Evolutionary conservation across 208 protist genomes (phyloP).

Genomic region (Trypanosoma melophagium): DNA sequence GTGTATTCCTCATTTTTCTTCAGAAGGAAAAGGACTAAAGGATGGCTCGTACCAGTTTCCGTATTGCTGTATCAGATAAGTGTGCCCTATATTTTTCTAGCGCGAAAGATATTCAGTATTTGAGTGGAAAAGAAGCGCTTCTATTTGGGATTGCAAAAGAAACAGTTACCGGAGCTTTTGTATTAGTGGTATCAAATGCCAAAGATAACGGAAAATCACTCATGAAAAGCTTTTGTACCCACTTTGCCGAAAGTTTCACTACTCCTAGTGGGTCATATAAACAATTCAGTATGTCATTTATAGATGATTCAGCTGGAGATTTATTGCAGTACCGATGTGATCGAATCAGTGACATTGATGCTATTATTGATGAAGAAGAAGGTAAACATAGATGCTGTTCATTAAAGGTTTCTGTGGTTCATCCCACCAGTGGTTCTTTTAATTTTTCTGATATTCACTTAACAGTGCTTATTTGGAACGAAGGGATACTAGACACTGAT

Average conservation of each 20-base stretch:
- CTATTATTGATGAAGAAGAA: constrained; percentile 53
- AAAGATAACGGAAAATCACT: constrained; percentile 31
- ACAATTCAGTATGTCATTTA: constrained; percentile 61
- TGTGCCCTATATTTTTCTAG: constrained; percentile 2
- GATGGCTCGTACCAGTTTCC: constrained; percentile 36
- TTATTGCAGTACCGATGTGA: constrained; percentile 65
- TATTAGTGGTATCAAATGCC: constrained; percentile 36
- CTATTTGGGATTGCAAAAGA: constrained; percentile 36
- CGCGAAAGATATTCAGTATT: constrained; percentile 33
- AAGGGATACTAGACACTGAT: constrained; percentile 28
- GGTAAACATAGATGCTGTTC: constrained; percentile 40
- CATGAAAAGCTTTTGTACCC: constrained; percentile 43
- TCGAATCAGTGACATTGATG: constrained; percentile 49
- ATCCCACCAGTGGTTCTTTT: constrained; percentile 45
- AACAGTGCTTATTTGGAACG: constrained; percentile 42
- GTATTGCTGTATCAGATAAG: constrained; percentile 36
- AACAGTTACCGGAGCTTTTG: constrained; percentile 34
- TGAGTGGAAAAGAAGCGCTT: constrained; percentile 22
- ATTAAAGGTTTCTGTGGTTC: constrained; percentile 40
- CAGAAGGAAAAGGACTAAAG: background rate
- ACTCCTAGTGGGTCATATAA: constrained; percentile 32
- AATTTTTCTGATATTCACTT: constrained; percentile 46
- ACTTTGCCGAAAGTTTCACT: constrained; percentile 39
- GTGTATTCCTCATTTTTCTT: background rate
- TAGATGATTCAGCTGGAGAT: constrained; percentile 44